These are phyloP conservation scores for Lotmaria passim DNA, from an alignment of 208 protist genomes.

Conservation along the genomic window DNA sequence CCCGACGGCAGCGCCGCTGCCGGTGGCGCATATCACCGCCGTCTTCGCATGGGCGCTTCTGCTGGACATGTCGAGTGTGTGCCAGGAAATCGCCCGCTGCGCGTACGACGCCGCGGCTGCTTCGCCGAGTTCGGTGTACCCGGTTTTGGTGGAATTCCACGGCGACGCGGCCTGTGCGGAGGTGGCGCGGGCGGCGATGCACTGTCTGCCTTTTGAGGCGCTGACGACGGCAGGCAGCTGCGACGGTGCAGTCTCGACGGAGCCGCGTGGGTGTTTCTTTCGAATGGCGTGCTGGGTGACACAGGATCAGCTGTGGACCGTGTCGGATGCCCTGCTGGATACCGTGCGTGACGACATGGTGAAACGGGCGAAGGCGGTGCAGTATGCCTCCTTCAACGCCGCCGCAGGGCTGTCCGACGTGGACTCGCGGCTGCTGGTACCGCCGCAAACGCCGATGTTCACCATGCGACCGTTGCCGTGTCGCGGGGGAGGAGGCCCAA, in stretches of 20 bases:
- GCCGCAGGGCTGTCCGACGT: conserved; percentile 11
- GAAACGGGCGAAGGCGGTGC: conserved; percentile 30
- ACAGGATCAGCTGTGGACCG: conserved; percentile 49
- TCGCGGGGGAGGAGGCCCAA: not conserved
- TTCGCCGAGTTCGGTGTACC: conserved; percentile 21
- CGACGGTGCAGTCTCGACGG: not conserved
- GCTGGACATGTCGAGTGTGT: conserved; percentile 69
- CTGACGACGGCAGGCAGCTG: conserved; percentile 23
- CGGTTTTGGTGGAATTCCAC: conserved; percentile 70
- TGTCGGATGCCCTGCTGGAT: conserved; percentile 59
- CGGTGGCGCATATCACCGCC: conserved; percentile 40
- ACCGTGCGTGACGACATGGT: conserved; percentile 68
- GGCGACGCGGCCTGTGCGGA: conserved; percentile 55
- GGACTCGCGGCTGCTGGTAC: conserved; percentile 35
- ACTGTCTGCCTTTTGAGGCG: conserved; percentile 89
- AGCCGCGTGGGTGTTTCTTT: conserved; percentile 32
- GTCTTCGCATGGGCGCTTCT: conserved; percentile 70
- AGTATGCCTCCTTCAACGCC: conserved; percentile 37
- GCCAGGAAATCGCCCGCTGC: conserved; percentile 52
- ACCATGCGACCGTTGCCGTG: conserved; percentile 23
- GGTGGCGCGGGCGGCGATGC: conserved; percentile 70
- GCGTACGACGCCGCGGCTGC: conserved; percentile 30
- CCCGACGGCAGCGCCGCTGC: conserved; percentile 3
- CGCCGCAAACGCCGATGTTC: conserved; percentile 31
- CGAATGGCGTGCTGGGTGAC: conserved; percentile 74